These are phyloP conservation scores for Nakataea oryzae DNA, from an alignment of 2,329 filamentous ascomycete species.

Conservation along the genomic window DNA sequence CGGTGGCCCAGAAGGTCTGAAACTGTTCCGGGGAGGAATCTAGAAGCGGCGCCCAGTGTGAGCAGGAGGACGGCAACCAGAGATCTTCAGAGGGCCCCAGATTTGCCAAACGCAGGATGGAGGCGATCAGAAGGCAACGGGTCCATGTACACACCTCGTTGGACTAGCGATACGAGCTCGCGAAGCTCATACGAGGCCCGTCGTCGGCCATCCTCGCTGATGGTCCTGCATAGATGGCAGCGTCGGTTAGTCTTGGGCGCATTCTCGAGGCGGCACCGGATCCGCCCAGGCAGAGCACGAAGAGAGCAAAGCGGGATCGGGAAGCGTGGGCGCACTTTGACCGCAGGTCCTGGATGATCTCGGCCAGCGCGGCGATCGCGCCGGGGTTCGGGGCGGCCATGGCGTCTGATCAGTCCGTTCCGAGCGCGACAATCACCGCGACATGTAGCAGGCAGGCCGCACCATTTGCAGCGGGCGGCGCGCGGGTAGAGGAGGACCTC, in stretches of 20 bases:
- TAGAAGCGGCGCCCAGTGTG: conserved; percentile 14
- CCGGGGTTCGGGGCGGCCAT: not conserved
- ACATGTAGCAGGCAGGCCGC: not conserved
- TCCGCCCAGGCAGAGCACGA: not conserved
- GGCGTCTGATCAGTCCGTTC: not conserved
- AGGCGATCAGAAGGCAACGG: not conserved
- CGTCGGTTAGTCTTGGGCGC: not conserved
- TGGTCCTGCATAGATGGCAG: conserved; percentile 12
- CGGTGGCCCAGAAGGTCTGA: conserved; percentile 41
- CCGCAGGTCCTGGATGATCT: conserved; percentile 41
- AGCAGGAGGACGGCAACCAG: not conserved
- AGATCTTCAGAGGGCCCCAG: conserved; percentile 3
- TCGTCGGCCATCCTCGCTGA: conserved; percentile 37
- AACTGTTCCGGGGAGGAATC: conserved; percentile 80
- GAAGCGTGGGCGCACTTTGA: conserved; percentile 31
- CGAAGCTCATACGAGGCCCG: conserved; percentile 42
- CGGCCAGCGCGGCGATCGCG: conserved; percentile 3
- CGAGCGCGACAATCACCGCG: conserved; percentile 1
- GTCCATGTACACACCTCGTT: conserved; percentile 36
- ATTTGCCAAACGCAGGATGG: not conserved
- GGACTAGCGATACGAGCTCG: conserved; percentile 43
- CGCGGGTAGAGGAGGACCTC: not conserved
- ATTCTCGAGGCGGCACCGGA: not conserved
- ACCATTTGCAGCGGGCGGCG: not conserved
- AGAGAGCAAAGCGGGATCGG: too few species aligned